Evolutionary conservation across 768 basidiomycete species (phyloP).

Genomic region (Boletus reticulatus): DNA sequence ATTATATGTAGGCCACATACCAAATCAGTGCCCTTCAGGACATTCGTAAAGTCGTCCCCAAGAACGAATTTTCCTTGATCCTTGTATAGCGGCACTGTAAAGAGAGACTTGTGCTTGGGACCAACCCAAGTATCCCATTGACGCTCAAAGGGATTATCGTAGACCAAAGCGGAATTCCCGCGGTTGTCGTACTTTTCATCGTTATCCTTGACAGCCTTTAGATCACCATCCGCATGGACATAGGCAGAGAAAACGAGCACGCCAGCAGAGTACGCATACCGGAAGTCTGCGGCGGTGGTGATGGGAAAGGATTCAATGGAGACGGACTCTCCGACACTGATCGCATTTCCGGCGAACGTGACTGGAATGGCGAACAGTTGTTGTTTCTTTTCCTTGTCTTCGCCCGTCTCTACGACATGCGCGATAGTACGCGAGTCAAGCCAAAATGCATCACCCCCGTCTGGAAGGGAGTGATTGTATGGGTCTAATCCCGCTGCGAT

Average conservation of each 20-base stretch:
- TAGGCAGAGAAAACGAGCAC: conserved; percentile 82
- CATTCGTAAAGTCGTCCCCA: conserved; percentile 51
- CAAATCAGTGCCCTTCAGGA: conserved; percentile 65
- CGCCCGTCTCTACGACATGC: conserved; percentile 54
- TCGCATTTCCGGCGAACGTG: conserved; percentile 36
- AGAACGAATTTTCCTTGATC: conserved; percentile 51
- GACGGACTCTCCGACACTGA: conserved; percentile 36
- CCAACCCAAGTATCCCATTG: conserved; percentile 82
- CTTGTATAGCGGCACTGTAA: conserved; percentile 58
- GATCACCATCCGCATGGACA: conserved; percentile 73
- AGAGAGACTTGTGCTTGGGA: conserved; percentile 69
- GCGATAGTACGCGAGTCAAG: conserved; percentile 67
- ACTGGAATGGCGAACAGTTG: conserved; percentile 62
- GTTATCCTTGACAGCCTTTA: conserved; percentile 64
- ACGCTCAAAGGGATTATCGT: conserved; percentile 65
- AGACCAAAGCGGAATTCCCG: conserved; percentile 71
- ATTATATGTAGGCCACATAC: conserved; percentile 39
- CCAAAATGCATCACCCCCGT: conserved; percentile 81
- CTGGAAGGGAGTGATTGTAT: conserved; percentile 56
- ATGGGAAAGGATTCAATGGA: conserved; percentile 68
- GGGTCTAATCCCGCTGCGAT: conserved; percentile 50
- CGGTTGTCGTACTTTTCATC: conserved; percentile 72
- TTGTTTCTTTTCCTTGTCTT: conserved; percentile 47
- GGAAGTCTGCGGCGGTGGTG: conserved; percentile 68
- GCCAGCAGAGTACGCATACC: conserved; percentile 52